Percentiles rank a stretch among this genome's conserved stretches.
Conservation (phyloP, 2,329 filamentous ascomycete genomes). For the Colletotrichum musae region DNA sequence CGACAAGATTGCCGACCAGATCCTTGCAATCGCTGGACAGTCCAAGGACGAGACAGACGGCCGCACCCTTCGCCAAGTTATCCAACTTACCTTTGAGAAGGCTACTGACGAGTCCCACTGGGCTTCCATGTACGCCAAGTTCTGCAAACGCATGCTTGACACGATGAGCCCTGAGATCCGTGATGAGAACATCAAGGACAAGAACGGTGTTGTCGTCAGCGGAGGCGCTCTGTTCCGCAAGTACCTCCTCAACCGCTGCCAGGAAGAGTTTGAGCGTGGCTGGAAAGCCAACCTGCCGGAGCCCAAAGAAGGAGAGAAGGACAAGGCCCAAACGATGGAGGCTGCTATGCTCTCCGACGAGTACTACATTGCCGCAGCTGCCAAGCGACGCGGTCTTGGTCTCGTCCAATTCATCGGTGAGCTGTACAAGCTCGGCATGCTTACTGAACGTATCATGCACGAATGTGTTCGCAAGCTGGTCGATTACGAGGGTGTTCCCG, state of each 20-base stretch:
- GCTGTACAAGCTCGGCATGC: constrained; percentile 98
- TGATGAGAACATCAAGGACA: constrained; percentile 95
- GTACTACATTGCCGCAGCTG: constrained; percentile 93
- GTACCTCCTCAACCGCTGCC: constrained; percentile 97
- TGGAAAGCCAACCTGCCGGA: constrained; percentile 93
- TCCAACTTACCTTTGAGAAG: constrained; percentile 99
- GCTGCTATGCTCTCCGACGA: constrained; percentile 92
- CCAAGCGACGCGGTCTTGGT: constrained; percentile 96
- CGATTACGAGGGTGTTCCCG: constrained; percentile 92
- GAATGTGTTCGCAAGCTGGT: constrained; percentile 98
- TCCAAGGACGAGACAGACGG: constrained; percentile 97
- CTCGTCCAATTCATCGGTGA: constrained; percentile 99
- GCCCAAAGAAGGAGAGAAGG: constrained; percentile 75
- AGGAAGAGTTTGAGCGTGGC: constrained; percentile 98
- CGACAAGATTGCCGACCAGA: constrained; percentile 93
- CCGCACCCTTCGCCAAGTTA: constrained; percentile 95
- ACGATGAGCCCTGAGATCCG: constrained; percentile 95
- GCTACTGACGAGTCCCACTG: constrained; percentile 98
- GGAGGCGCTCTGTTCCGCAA: constrained; percentile 97
- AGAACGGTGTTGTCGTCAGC: constrained; percentile 87
- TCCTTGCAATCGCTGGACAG: constrained; percentile 91
- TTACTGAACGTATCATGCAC: constrained; percentile 99
- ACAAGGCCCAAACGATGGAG: constrained; percentile 71
- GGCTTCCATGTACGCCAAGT: constrained; percentile 99
- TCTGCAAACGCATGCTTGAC: constrained; percentile 97